Percentiles rank a stretch among this genome's conserved stretches.
phyloP scores from a whole-genome alignment of 179 eudicot species.

The Beta macrorhiza region DNA sequence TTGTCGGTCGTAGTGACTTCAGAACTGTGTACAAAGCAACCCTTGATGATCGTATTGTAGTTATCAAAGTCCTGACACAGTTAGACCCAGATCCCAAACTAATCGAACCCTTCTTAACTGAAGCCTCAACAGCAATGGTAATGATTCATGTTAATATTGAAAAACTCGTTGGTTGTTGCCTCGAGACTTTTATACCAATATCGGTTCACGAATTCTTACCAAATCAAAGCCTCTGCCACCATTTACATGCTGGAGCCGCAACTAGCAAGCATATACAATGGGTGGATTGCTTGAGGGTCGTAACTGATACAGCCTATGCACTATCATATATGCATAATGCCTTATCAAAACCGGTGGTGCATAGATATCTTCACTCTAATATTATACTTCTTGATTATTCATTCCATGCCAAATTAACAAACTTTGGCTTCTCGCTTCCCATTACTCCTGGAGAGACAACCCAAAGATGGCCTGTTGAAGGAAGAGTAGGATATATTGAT shows the following conservation, averaged over 20 bases:
- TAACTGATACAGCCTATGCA: no score
- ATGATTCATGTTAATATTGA: conserved; percentile 19
- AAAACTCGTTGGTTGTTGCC: conserved; percentile 24
- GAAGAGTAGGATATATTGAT: conserved; percentile 16
- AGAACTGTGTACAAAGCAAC: not conserved
- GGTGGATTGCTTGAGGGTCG: no score
- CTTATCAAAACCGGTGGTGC: no score
- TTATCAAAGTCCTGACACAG: not conserved
- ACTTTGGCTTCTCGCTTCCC: no score
- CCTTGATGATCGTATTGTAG: conserved; percentile 8
- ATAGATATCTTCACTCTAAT: no score
- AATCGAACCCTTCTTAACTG: conserved; percentile 11
- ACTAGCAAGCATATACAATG: no score
- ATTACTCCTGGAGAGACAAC: no score
- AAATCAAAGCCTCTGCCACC: conserved; percentile 11
- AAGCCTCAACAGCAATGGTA: conserved; percentile 8
- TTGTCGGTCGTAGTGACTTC: not conserved
- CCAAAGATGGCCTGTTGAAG: no score
- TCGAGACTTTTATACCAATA: conserved; percentile 21
- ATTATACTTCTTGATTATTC: no score
- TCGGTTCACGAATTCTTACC: conserved; percentile 16
- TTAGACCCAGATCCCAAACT: not conserved
- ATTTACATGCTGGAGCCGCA: no score
- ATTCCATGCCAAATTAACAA: no score
- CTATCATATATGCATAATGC: no score